These are phyloP conservation scores for Arctostaphylos glauca DNA, from an alignment of 148 eudicot genomes.

Conservation along the genomic window DNA sequence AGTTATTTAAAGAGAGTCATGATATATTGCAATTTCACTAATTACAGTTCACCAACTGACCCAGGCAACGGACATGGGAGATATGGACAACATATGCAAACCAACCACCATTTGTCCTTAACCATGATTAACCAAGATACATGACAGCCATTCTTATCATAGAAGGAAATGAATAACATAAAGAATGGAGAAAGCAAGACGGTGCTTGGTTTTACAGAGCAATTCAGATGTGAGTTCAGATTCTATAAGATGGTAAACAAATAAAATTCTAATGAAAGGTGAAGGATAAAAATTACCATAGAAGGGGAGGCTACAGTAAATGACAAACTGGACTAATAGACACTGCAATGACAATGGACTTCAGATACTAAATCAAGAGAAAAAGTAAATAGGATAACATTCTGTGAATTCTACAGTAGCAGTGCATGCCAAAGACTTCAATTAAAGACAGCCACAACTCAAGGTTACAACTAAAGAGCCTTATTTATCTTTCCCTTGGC, in stretches of 20 bases:
- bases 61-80: background rate
- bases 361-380: no score
- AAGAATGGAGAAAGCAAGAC: background rate
- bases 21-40: background rate
- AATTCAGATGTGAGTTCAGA: background rate
- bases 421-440: background rate
- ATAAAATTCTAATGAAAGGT: background rate
- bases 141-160: background rate
- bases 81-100: background rate
- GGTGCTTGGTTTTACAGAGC: background rate
- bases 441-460: background rate
- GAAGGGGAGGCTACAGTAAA: background rate
- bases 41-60: background rate
- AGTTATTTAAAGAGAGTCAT: background rate
- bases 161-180: background rate
- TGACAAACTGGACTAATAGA: slow-evolving; percentile 11
- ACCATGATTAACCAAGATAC: background rate
- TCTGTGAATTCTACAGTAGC: background rate
- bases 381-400: background rate
- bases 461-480: background rate
- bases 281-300: background rate
- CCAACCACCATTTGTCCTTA: background rate
- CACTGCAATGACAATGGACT: background rate
- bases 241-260: background rate
- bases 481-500: background rate